These are phyloP conservation scores for Fusarium sp. DNA, from an alignment of 2,329 filamentous ascomycete species.

Conservation along the genomic window DNA sequence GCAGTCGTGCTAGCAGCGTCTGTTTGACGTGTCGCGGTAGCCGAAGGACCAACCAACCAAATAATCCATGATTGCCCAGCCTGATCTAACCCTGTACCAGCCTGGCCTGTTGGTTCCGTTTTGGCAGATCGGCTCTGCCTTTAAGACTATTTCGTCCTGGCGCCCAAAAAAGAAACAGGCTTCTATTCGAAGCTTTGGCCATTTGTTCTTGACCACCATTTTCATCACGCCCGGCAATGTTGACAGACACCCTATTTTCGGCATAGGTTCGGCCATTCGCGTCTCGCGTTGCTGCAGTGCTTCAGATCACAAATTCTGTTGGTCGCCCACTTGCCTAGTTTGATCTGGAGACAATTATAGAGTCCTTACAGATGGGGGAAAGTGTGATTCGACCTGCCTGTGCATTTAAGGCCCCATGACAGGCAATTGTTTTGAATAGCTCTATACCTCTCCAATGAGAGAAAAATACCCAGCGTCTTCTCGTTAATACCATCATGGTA, in stretches of 20 bases:
- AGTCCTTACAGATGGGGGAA: conserved; percentile 16
- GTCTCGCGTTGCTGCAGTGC: conserved; percentile 25
- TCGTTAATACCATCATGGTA: conserved; percentile 1
- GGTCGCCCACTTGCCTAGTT: conserved; percentile 18
- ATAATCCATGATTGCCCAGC: conserved; percentile 18
- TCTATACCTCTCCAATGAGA: background rate
- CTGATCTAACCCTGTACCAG: conserved; percentile 22
- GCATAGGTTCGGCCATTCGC: conserved; percentile 26
- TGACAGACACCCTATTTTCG: conserved; percentile 15
- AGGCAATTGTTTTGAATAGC: background rate
- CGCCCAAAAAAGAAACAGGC: conserved; percentile 17
- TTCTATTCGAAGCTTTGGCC: conserved; percentile 30
- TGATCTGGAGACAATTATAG: background rate
- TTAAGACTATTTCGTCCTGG: conserved; percentile 17
- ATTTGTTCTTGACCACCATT: conserved; percentile 28
- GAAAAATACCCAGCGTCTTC: background rate
- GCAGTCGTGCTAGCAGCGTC: conserved; percentile 18
- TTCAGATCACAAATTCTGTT: conserved; percentile 25
- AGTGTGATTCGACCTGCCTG: conserved; percentile 12
- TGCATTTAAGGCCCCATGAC: conserved; percentile 9
- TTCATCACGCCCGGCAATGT: conserved; percentile 7
- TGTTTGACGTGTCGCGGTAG: conserved; percentile 29
- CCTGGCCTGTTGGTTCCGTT: conserved; percentile 25
- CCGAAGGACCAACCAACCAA: conserved; percentile 22
- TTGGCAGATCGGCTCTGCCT: conserved; percentile 22